A percentile compares a stretch with the other conserved stretches of the same genome.
Evolutionary conservation across 2,329 filamentous ascomycete genomes (phyloP).

Genomic region (Sclerotiophoma versabilis): DNA sequence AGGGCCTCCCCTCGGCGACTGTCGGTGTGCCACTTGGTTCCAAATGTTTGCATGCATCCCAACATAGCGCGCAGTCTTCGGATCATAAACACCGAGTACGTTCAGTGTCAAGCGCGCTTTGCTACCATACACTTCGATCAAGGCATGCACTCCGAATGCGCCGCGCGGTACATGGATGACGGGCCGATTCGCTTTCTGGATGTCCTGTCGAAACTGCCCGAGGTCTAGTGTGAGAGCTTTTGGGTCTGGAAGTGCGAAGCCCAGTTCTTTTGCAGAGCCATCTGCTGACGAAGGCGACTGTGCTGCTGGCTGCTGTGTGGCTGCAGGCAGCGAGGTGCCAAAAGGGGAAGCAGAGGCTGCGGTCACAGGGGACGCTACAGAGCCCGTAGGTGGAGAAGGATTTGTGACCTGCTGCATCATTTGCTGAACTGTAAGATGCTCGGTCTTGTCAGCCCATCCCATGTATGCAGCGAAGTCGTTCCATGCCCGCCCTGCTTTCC

Average conservation of each 20-base stretch:
- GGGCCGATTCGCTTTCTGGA: constrained; percentile 30
- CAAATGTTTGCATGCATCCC: constrained; percentile 33
- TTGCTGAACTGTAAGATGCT: constrained; percentile 21
- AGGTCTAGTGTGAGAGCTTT: constrained; percentile 39
- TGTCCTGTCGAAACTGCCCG: constrained; percentile 32
- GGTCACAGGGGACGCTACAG: constrained; percentile 9
- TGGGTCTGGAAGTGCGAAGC: constrained; percentile 35
- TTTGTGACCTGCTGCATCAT: constrained; percentile 19
- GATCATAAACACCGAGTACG: constrained; percentile 56
- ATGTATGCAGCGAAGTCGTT: constrained; percentile 32
- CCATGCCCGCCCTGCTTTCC: constrained; percentile 30
- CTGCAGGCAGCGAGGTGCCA: constrained; percentile 20
- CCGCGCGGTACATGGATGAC: constrained; percentile 51
- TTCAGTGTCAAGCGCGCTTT: constrained; percentile 54
- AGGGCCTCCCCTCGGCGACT: constrained; percentile 47
- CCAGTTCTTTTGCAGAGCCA: constrained; percentile 27
- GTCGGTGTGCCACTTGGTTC: constrained; percentile 40
- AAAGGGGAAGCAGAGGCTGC: constrained; percentile 15
- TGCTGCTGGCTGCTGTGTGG: constrained; percentile 22
- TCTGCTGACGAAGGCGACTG: constrained; percentile 13
- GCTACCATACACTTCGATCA: constrained; percentile 56
- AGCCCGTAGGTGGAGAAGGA: constrained; percentile 10
- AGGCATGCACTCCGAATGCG: constrained; percentile 53
- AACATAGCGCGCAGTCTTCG: constrained; percentile 50
- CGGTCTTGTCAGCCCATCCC: constrained; percentile 31